Conservation (phyloP, 495 filamentous ascomycete species). For the Cudoniella acicularis region DNA sequence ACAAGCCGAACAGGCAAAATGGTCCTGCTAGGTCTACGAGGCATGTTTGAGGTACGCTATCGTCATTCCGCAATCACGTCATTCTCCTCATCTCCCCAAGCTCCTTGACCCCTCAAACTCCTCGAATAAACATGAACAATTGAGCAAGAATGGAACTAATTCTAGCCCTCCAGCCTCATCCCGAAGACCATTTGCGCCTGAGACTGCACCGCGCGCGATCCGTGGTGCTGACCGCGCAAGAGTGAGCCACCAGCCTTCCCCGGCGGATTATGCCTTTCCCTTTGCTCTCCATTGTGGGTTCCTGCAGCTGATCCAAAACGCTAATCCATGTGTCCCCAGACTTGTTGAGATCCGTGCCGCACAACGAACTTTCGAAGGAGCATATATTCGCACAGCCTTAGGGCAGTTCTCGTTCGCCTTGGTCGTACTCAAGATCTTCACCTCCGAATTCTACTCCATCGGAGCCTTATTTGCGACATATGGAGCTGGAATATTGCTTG, state of each 20-base stretch:
- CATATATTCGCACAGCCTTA: constrained; percentile 91
- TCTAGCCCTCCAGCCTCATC: constrained; percentile 38
- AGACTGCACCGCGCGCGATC: constrained; percentile 82
- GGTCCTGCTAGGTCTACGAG: neutral
- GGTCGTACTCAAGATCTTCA: constrained; percentile 95
- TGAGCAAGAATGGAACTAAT: constrained; percentile 11
- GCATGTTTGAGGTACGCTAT: constrained; percentile 22
- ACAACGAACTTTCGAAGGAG: constrained; percentile 95
- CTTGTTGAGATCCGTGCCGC: constrained; percentile 91
- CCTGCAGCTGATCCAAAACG: neutral
- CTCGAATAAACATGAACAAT: neutral
- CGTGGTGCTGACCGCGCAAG: constrained; percentile 73
- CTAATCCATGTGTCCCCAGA: constrained; percentile 28
- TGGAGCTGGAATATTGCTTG: constrained; percentile 76
- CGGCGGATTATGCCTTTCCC: too few species aligned
- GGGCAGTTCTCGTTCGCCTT: constrained; percentile 93
- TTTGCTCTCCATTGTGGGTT: too few species aligned
- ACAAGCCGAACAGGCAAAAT: constrained; percentile 4
- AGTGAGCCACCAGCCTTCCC: constrained; percentile 42
- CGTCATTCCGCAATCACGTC: neutral
- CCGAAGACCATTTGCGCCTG: constrained; percentile 53
- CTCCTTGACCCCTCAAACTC: neutral
- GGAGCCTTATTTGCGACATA: constrained; percentile 91
- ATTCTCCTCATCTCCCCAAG: neutral
- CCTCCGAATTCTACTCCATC: constrained; percentile 87